phyloP scores from a whole-genome alignment of 2,329 filamentous ascomycete species.

The Calonectria pteridis region DNA sequence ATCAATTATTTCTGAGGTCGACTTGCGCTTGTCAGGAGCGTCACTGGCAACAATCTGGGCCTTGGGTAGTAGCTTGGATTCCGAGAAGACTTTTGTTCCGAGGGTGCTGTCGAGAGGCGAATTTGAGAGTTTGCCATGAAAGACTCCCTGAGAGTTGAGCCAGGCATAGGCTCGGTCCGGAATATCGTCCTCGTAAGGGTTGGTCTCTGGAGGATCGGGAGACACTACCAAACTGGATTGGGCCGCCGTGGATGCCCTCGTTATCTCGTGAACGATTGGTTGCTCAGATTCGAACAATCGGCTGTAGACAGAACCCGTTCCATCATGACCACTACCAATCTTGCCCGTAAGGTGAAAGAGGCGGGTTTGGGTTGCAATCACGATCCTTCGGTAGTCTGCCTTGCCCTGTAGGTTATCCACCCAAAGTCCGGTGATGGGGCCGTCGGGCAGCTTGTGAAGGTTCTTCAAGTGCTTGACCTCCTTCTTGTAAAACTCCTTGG shows the following conservation, averaged over 20 bases:
- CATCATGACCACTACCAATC: constrained; percentile 80
- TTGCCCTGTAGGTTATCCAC: constrained; percentile 79
- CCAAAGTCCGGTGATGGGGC: constrained; percentile 87
- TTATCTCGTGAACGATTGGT: constrained; percentile 80
- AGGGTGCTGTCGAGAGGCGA: constrained; percentile 71
- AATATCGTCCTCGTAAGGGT: constrained; percentile 69
- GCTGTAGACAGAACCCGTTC: constrained; percentile 86
- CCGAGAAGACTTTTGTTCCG: constrained; percentile 80
- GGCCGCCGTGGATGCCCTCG: constrained; percentile 67
- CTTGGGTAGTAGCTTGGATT: constrained; percentile 81
- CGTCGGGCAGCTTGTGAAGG: constrained; percentile 85
- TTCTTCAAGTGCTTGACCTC: constrained; percentile 93
- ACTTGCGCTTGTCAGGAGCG: constrained; percentile 72
- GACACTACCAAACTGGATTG: constrained; percentile 78
- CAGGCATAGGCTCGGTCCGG: constrained; percentile 87
- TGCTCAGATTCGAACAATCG: constrained; percentile 90
- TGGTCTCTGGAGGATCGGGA: constrained; percentile 74
- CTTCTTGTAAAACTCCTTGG: constrained; percentile 93
- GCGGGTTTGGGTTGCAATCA: constrained; percentile 83
- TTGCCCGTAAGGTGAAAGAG: constrained; percentile 87
- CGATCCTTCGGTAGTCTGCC: constrained; percentile 79
- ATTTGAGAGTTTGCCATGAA: constrained; percentile 83
- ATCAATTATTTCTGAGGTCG: constrained; percentile 78
- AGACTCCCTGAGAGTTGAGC: constrained; percentile 88
- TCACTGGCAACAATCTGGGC: constrained; percentile 80